Conservation (phyloP, 2,329 filamentous ascomycete genomes). For the Fusarium caatingaense region DNA sequence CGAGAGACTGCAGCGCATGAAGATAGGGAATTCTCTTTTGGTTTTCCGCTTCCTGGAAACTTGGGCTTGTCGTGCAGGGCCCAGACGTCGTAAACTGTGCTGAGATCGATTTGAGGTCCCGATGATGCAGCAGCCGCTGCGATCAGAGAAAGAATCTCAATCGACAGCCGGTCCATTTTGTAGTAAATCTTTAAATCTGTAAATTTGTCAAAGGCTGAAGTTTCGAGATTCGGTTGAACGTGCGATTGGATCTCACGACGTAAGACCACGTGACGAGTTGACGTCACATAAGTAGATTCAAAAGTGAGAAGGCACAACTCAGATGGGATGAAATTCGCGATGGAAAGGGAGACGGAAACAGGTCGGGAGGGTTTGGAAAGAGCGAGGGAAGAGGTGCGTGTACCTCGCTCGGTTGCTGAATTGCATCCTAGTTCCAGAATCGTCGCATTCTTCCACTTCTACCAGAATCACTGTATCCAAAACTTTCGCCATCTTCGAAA, state of each 20-base stretch:
- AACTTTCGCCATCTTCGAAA: no score
- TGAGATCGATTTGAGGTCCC: neutral
- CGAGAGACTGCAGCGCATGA: slow-evolving; percentile 6
- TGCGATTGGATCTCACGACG: neutral
- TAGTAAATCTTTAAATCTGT: no score
- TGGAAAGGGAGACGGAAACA: no score
- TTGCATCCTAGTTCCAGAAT: no score
- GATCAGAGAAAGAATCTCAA: slow-evolving; percentile 12
- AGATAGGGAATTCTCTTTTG: slow-evolving; percentile 1
- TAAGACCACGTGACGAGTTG: slow-evolving; percentile 4
- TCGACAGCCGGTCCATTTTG: slow-evolving; percentile 5
- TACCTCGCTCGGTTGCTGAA: no score
- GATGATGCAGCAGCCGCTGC: neutral
- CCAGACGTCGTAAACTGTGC: slow-evolving; percentile 8
- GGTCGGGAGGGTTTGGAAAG: neutral
- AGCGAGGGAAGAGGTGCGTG: no score
- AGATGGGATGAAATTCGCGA: no score
- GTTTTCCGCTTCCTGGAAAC: neutral
- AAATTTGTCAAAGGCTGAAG: neutral
- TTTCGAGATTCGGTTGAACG: neutral
- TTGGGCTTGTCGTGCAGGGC: slow-evolving; percentile 5
- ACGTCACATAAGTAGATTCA: neutral
- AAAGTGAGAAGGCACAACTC: neutral
- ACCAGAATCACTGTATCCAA: no score
- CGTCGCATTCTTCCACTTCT: no score